These are phyloP conservation scores for Pseudisothecium myosuroides DNA, from an alignment of 225 moss, liverwort and hornwort genomes.

Conservation along the genomic window DNA sequence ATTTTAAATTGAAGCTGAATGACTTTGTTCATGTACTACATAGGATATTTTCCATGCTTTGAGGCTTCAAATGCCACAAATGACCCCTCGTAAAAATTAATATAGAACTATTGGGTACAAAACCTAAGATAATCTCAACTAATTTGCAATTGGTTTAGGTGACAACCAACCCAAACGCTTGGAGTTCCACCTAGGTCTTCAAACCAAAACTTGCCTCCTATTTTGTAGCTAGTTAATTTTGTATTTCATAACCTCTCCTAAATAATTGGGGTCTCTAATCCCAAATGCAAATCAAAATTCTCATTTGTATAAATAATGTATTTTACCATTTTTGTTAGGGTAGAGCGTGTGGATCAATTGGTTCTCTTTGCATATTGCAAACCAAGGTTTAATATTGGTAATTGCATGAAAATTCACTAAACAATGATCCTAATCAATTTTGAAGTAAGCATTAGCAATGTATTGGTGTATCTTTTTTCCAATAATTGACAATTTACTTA, in stretches of 20 bases:
- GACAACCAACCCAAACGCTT: neutral
- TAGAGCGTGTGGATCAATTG: rapidly evolving
- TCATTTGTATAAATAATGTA: rapidly evolving
- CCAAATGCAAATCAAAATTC: neutral
- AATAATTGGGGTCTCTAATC: neutral
- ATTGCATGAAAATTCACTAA: neutral
- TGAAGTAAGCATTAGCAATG: neutral
- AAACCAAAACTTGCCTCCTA: neutral
- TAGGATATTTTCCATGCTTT: rapidly evolving
- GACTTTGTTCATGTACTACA: rapidly evolving
- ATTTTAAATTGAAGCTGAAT: neutral
- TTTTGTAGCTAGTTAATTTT: neutral
- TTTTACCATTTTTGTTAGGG: neutral
- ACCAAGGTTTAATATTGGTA: rapidly evolving
- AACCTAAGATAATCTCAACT: neutral
- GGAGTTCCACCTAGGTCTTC: neutral
- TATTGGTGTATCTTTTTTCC: neutral
- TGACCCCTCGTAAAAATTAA: neutral
- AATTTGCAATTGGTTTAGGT: rapidly evolving
- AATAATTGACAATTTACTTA: neutral
- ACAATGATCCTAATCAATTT: neutral
- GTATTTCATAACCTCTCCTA: neutral
- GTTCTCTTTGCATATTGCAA: neutral
- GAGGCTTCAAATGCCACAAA: rapidly evolving
- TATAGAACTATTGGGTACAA: neutral